phyloP scores from a whole-genome alignment of 495 filamentous ascomycete species.

The Aspergillus olivimuriae region DNA sequence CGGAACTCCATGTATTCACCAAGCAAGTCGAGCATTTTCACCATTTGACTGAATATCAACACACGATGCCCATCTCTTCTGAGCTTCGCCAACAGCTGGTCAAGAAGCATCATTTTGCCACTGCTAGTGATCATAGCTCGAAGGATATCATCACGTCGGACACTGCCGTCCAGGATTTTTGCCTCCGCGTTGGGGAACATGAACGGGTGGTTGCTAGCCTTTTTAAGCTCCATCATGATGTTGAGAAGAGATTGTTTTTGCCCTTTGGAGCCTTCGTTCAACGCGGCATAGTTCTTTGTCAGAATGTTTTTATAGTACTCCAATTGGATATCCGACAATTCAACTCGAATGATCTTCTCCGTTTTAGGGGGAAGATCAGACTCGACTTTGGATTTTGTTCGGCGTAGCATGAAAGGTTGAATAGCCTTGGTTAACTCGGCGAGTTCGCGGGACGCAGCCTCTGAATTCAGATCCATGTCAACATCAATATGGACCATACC shows the following conservation, averaged over 20 bases:
- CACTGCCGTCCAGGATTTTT: slow-evolving; percentile 68
- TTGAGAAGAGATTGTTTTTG: slow-evolving; percentile 94
- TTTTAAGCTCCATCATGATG: slow-evolving; percentile 99
- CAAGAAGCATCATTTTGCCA: slow-evolving; percentile 98
- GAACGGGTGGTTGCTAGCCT: slow-evolving; percentile 96
- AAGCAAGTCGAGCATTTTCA: slow-evolving; percentile 95
- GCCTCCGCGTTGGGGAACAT: slow-evolving; percentile 94
- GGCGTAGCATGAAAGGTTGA: slow-evolving; percentile 87
- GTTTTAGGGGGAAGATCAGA: slow-evolving; percentile 93
- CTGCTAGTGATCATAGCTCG: slow-evolving; percentile 90
- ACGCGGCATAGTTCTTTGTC: slow-evolving; percentile 89
- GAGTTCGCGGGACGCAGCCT: slow-evolving; percentile 61
- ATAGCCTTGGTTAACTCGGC: slow-evolving; percentile 68
- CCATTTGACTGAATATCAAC: slow-evolving; percentile 98
- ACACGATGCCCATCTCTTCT: slow-evolving; percentile 90
- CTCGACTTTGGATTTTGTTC: slow-evolving; percentile 94
- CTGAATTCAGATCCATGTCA: slow-evolving; percentile 73
- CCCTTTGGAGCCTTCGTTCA: slow-evolving; percentile 81
- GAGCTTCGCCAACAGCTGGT: slow-evolving; percentile 85
- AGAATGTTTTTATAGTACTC: slow-evolving; percentile 99
- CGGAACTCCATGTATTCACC: slow-evolving; percentile 87
- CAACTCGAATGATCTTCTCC: slow-evolving; percentile 97
- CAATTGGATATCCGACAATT: slow-evolving; percentile 88
- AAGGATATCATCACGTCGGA: slow-evolving; percentile 77
- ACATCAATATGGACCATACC: slow-evolving; percentile 80